These are phyloP conservation scores for Torulaspora maleeae DNA, from an alignment of 805 yeast species.

Conservation along the genomic window DNA sequence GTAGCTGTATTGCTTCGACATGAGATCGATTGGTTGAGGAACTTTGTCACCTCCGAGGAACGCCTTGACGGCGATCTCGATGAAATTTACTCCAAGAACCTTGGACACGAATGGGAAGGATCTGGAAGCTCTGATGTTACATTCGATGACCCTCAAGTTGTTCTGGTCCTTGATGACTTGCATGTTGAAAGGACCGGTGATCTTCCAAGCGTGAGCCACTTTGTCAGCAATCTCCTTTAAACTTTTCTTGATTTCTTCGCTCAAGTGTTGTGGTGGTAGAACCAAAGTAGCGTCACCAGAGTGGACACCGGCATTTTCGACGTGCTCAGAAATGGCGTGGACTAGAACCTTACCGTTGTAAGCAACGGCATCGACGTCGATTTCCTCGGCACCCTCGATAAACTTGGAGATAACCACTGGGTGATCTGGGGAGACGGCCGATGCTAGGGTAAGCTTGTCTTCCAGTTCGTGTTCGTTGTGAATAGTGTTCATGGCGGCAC, in stretches of 20 bases:
- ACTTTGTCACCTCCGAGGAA: conserved; percentile 62
- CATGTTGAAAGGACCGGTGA: conserved; percentile 98
- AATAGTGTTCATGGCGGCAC: conserved; percentile 98
- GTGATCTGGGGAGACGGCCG: conserved; percentile 90
- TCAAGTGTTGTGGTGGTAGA: conserved; percentile 82
- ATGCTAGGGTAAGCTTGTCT: conserved; percentile 76
- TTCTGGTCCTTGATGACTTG: conserved; percentile 82
- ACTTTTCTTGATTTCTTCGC: conserved; percentile 60
- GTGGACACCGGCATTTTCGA: conserved; percentile 97
- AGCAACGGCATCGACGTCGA: conserved; percentile 97
- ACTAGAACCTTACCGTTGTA: conserved; percentile 80
- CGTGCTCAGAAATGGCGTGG: conserved; percentile 96
- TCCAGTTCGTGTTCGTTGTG: conserved; percentile 74
- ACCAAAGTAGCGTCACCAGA: conserved; percentile 97
- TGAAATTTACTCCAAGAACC: conserved; percentile 91
- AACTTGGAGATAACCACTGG: conserved; percentile 97
- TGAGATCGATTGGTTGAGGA: conserved; percentile 77
- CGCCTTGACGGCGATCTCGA: conserved; percentile 90
- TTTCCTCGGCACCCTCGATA: conserved; percentile 93
- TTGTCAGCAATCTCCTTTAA: conserved; percentile 85
- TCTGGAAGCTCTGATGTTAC: conserved; percentile 97
- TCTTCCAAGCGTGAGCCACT: conserved; percentile 90
- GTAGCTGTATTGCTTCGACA: conserved; percentile 64
- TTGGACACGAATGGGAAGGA: conserved; percentile 99
- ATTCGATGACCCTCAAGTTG: conserved; percentile 90